Conservation (phyloP, 768 basidiomycete genomes). For the Austroboletus eburneus region DNA sequence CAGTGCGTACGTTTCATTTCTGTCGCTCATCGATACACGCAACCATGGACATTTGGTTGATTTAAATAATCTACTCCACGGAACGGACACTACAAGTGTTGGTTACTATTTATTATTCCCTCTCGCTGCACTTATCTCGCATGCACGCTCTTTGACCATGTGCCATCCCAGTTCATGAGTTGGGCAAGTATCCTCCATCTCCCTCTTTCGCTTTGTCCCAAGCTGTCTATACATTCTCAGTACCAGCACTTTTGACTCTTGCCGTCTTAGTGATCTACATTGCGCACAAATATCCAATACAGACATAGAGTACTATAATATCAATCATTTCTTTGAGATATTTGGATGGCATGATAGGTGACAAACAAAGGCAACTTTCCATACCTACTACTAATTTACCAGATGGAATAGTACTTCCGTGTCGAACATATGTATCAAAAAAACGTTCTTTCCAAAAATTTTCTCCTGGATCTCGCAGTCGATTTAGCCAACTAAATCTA, state of each 20-base stretch:
- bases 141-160: slow-evolving; percentile 1
- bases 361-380: not conserved
- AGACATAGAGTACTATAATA: slow-evolving; percentile 16
- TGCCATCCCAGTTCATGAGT: slow-evolving; percentile 3
- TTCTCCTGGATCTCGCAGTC: too few species aligned
- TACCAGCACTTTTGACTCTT: not conserved
- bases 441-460: too few species aligned
- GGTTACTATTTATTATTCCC: slow-evolving; percentile 4
- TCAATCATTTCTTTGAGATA: not conserved
- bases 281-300: slow-evolving; percentile 20
- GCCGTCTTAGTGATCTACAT: slow-evolving; percentile 9
- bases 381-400: too few species aligned
- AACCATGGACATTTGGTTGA: not conserved
- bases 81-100: slow-evolving; percentile 9
- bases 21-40: slow-evolving; percentile 1
- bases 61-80: slow-evolving; percentile 14
- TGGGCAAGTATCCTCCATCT: not conserved
- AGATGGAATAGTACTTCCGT: too few species aligned
- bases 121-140: slow-evolving; percentile 5
- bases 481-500: too few species aligned
- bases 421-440: too few species aligned
- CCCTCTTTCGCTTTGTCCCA: slow-evolving; percentile 11
- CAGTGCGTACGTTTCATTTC: slow-evolving; percentile 14
- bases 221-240: not conserved
- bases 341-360: too few species aligned